Conservation (phyloP, 1,284 basidiomycete genomes). For the Sanghuangporus sanghuang region DNA sequence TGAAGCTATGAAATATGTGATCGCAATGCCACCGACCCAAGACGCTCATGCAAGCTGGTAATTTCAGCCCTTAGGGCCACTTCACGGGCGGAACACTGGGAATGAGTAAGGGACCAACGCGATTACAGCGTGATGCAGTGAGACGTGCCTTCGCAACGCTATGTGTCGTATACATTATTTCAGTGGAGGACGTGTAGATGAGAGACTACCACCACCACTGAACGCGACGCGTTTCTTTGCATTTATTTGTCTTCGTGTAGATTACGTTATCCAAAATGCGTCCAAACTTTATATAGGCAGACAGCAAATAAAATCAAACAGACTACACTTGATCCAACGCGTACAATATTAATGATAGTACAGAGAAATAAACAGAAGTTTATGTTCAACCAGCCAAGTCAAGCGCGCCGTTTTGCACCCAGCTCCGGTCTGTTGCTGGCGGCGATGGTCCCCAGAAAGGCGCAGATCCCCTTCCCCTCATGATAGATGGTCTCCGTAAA, state of each 20-base stretch:
- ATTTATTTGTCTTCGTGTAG: background rate
- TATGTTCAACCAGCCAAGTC: constrained; percentile 13
- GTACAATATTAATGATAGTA: background rate
- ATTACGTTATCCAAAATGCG: too few species aligned
- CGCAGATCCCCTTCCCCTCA: constrained; percentile 27
- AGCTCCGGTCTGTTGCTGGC: constrained; percentile 2
- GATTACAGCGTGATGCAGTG: background rate
- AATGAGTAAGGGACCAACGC: background rate
- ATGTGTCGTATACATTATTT: background rate
- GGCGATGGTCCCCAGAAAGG: constrained; percentile 10
- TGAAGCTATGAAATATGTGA: background rate
- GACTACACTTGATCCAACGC: background rate
- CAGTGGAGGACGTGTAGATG: background rate
- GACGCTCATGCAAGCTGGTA: constrained; percentile 2
- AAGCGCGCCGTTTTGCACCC: constrained; percentile 4
- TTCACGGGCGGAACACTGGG: background rate
- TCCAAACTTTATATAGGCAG: background rate
- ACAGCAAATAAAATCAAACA: background rate
- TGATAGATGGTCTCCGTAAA: constrained; percentile 26
- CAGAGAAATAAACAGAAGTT: background rate
- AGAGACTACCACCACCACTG: background rate
- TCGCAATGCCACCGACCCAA: constrained; percentile 4
- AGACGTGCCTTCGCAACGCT: background rate
- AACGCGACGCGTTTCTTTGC: constrained; percentile 1
- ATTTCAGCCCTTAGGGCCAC: constrained; percentile 9